Conservation (phyloP, 2,329 filamentous ascomycete genomes). For the Cucurbitaria berberidis region DNA sequence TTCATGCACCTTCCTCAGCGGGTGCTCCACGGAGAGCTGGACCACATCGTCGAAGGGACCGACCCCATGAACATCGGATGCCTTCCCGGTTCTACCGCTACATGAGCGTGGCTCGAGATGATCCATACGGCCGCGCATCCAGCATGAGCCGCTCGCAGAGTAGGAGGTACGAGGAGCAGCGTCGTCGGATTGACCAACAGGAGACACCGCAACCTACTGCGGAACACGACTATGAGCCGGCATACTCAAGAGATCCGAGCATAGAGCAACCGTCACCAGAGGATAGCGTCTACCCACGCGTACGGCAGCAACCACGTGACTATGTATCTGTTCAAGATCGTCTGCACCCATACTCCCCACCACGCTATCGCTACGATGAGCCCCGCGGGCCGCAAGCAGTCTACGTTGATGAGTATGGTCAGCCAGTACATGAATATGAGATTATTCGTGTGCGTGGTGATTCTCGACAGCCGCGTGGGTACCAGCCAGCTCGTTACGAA, state of each 20-base stretch:
- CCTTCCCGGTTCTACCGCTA: constrained; percentile 46
- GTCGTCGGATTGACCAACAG: constrained; percentile 45
- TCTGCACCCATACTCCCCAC: constrained; percentile 34
- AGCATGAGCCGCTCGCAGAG: constrained; percentile 46
- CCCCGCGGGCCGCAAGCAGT: constrained; percentile 33
- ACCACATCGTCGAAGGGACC: constrained; percentile 42
- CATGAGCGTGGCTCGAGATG: constrained; percentile 43
- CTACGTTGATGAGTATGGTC: constrained; percentile 43
- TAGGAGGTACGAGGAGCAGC: constrained; percentile 45
- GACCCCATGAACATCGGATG: constrained; percentile 39
- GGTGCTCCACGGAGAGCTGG: constrained; percentile 32
- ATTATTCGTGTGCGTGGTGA: constrained; percentile 41
- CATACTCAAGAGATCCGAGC: constrained; percentile 43
- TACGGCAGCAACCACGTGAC: constrained; percentile 32
- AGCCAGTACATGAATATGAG: constrained; percentile 39
- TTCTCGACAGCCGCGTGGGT: constrained; percentile 22
- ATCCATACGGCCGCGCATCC: constrained; percentile 43
- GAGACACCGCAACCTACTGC: constrained; percentile 44
- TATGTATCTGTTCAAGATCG: constrained; percentile 46
- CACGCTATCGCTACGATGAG: constrained; percentile 41
- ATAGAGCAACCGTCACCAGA: constrained; percentile 37
- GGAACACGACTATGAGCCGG: constrained; percentile 33
- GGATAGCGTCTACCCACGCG: constrained; percentile 28
- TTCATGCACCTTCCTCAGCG: constrained; percentile 34
- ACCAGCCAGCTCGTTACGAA: constrained; percentile 33